A percentile compares a stretch with the other conserved stretches of the same genome.
phyloP scores from a whole-genome alignment of 202 grass and related monocot species.

The Panicum hallii region DNA sequence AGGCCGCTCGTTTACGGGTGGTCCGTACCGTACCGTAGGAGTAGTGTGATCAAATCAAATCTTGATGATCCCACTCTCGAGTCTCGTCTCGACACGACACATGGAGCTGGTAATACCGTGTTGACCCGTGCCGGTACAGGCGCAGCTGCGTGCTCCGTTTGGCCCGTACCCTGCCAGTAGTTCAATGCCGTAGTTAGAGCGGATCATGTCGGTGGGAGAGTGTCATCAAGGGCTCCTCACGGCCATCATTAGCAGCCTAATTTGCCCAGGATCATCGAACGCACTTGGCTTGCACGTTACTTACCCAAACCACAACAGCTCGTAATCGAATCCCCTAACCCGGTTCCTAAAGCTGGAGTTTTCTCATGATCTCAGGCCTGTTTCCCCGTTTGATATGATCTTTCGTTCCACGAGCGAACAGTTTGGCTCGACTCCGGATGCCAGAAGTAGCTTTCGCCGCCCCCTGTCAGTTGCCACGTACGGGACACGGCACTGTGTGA shows the following conservation, averaged over 20 bases:
- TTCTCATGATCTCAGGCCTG: not conserved
- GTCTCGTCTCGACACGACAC: slow-evolving; percentile 1
- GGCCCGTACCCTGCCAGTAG: not conserved
- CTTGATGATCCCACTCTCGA: not conserved
- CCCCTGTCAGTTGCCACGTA: not conserved
- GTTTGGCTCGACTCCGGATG: not conserved
- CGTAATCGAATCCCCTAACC: not conserved
- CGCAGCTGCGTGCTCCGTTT: not conserved
- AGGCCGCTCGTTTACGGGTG: not conserved
- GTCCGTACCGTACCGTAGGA: not conserved
- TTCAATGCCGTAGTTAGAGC: slow-evolving; percentile 7
- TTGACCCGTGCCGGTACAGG: not conserved
- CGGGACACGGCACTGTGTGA: not conserved
- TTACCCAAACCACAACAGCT: not conserved
- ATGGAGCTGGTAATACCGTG: not conserved
- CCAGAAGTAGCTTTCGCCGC: not conserved
- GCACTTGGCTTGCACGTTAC: not conserved
- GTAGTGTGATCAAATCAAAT: not conserved
- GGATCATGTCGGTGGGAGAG: not conserved
- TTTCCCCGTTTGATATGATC: too few relatives aligned
- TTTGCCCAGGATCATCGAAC: not conserved
- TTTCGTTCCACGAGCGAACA: not conserved
- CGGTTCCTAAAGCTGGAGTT: too few relatives aligned
- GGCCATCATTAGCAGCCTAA: not conserved
- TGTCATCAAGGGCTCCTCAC: not conserved